Conservation (phyloP, 1,284 basidiomycete species). For the Calocybe gambosa region DNA sequence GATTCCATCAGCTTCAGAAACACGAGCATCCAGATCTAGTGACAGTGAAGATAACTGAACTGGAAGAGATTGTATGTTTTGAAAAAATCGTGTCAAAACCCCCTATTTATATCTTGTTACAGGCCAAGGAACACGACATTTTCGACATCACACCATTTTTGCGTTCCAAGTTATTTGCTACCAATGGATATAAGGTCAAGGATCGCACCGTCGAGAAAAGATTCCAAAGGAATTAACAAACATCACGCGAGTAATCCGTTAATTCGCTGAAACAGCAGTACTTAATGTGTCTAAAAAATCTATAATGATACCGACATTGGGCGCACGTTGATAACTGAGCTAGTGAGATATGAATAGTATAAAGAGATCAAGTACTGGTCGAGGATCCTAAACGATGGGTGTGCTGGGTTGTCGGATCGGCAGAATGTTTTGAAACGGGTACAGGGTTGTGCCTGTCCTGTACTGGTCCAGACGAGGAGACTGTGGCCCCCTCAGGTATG, state of each 20-base stretch:
- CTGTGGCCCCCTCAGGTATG: slow-evolving; percentile 2
- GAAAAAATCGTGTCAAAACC: background rate
- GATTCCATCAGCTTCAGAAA: slow-evolving; percentile 72
- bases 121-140: slow-evolving; percentile 95
- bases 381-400: background rate
- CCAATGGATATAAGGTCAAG: slow-evolving; percentile 82
- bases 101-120: slow-evolving; percentile 2
- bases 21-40: slow-evolving; percentile 75
- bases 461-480: background rate
- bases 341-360: background rate
- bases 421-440: background rate
- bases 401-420: slow-evolving; percentile 1
- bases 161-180: slow-evolving; percentile 75
- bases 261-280: slow-evolving; percentile 8
- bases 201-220: slow-evolving; percentile 65
- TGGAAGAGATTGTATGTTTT: slow-evolving; percentile 71
- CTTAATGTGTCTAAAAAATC: slow-evolving; percentile 2
- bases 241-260: background rate
- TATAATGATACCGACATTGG: slow-evolving; percentile 12
- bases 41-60: slow-evolving; percentile 68
- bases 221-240: slow-evolving; percentile 38
- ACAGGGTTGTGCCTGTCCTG: background rate
- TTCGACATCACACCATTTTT: slow-evolving; percentile 88
- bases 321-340: background rate
- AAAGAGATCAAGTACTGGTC: background rate